Evolutionary conservation across 805 yeast genomes (phyloP).

Genomic region (Metschnikowia picachoensis): DNA sequence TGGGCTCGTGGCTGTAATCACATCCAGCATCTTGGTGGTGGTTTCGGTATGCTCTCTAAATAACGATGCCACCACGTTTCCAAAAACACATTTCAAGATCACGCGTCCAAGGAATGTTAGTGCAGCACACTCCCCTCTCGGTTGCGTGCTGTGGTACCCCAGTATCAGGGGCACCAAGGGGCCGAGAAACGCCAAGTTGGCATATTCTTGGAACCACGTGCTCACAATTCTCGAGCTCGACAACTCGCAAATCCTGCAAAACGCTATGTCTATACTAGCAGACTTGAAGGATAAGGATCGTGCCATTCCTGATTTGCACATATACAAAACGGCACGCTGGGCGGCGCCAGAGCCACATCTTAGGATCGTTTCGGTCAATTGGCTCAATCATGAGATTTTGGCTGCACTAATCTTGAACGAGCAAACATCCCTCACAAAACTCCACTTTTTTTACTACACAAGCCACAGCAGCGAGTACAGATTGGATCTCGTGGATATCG

Average conservation of each 20-base stretch:
- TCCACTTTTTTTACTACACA: constrained; percentile 8
- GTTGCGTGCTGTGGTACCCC: constrained; percentile 65
- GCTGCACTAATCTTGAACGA: constrained; percentile 20
- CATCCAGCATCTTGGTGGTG: constrained; percentile 46
- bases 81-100: constrained; percentile 50
- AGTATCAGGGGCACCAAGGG: constrained; percentile 29
- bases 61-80: constrained; percentile 21
- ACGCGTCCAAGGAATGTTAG: constrained; percentile 41
- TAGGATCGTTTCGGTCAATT: constrained; percentile 47
- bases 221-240: constrained; percentile 53
- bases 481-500: constrained; percentile 9
- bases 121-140: constrained; percentile 24
- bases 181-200: constrained; percentile 42
- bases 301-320: constrained; percentile 27
- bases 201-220: constrained; percentile 65
- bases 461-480: background rate
- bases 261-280: constrained; percentile 23
- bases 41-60: constrained; percentile 50
- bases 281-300: constrained; percentile 38
- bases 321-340: constrained; percentile 25
- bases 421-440: constrained; percentile 3
- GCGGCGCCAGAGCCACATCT: constrained; percentile 7
- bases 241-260: constrained; percentile 31
- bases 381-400: constrained; percentile 41
- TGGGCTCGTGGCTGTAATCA: constrained; percentile 59